Evolutionary conservation across 1,284 basidiomycete species (phyloP), one percentile per base, ranked within the genome.

Genomic region (Caloboletus firmus): DNA sequence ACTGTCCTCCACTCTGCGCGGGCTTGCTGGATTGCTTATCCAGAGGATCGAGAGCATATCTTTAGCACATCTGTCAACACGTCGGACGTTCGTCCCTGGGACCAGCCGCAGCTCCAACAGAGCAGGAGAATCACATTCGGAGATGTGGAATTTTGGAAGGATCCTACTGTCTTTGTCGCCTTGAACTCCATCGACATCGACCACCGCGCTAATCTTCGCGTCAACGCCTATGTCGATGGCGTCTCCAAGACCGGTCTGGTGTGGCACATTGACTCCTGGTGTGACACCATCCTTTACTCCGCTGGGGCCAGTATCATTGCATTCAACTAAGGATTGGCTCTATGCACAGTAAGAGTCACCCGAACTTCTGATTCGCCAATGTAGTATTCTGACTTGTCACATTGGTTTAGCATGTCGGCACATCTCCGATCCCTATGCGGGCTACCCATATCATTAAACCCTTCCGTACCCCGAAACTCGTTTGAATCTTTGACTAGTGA

Each of bases 1-100:
- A 66, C 62, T 0, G 0, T 49, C 36, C 45, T 64, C 3, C 15
- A 54, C 15, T n/a, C 8, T 1, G 62, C 34, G 0, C 28, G 15
- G 20, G 60, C 57, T 5, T 51, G 59, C n/a, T 62, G 62, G 62
- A 49, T 63, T 17, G 64, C 62, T 15, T 62, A 66, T 46, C 64
- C 64, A 32, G 64, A 65, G n/a, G 62, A 66, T 30, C 57, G 62
- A 5, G 35, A 52, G 12, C 52, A 60, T 34, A 63, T 62, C n/a
- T 66, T 52, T 18, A 55, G 50, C 26, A 57, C 45, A 1, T 53
- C 59, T 5, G 11, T 63, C 51, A 51, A 45, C 17, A 66, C 64
- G 28, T n/a, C 32, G 49, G 52, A 52, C 12, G 5, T 44, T 10
- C 57, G 57, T 22, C 36, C 40, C 3, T 20, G 35, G 15, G 34